Evolutionary conservation across 257 asterid species (phyloP), one percentile per base, ranked within the genome.

Genomic region (Verbascum thapsus): DNA sequence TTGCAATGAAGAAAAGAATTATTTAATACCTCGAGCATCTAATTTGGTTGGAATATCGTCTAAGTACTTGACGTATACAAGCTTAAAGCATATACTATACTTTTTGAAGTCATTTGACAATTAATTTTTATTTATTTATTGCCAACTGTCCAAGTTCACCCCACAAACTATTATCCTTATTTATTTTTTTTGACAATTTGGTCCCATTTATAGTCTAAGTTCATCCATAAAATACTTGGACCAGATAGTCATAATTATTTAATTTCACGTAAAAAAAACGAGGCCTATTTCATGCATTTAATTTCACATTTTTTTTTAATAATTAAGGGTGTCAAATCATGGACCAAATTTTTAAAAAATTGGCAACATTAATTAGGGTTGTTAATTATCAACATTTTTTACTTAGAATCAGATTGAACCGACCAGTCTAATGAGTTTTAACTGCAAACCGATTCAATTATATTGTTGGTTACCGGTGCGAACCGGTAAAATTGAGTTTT

Each of bases 171-270:
- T 48, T 48, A 4, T 5, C 7, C 32, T 26, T 48, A 15, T 15
- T n/a, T 45, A 12, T 48, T 3, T 7, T 48, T n/a, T n/a, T n/a
- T n/a, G 11, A 5, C 37, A 20, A 58, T 15, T 41, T 43, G 53
- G 66, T 9, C 23, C 11, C 6, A 11, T 58, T 52, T 43, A n/a
- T 53, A 10, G 84, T 68, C 81, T 40, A 75, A 58, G 67, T 75
- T 43, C 85, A 70, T 50, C 38, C 60, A 18, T 3, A n/a, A 41
- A 42, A 6, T 56, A 26, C n/a, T 48, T 55, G 16, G 56, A 7
- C 49, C 50, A 43, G 50, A 2, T 26, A 26, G 32, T 26, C 5
- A 5, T 26, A 26, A 1, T 26, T 26, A 26, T 26, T 26, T 5
- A 5, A 26, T 26, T 26, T 26, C 32, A 26, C 32, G 32, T 26